Conservation (phyloP, 768 basidiomycete species). For the Termitomyces eurrhizus region DNA sequence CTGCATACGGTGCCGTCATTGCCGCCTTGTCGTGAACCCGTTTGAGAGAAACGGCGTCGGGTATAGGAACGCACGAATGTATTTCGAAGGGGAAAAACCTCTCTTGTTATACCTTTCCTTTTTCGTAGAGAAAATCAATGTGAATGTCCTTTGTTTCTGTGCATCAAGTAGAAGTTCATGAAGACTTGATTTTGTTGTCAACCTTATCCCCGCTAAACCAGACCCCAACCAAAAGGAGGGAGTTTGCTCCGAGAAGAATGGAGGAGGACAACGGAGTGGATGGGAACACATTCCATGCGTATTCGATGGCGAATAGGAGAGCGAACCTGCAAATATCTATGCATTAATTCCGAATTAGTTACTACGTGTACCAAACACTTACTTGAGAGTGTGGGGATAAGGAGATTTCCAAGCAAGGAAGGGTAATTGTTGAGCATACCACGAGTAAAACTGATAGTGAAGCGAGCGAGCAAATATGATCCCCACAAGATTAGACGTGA, state of each 20-base stretch:
- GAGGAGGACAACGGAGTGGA: slow-evolving; percentile 50
- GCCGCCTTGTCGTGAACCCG: slow-evolving; percentile 5
- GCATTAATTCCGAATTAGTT: slow-evolving; percentile 5
- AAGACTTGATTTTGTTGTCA: slow-evolving; percentile 11
- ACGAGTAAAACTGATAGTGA: slow-evolving; percentile 98
- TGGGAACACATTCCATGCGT: slow-evolving; percentile 86
- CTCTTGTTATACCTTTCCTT: not conserved
- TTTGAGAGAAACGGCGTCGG: not conserved
- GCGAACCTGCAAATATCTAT: slow-evolving; percentile 41
- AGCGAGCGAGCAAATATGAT: slow-evolving; percentile 90
- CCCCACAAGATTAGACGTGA: slow-evolving; percentile 90
- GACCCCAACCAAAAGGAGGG: slow-evolving; percentile 26
- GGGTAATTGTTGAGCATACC: slow-evolving; percentile 92
- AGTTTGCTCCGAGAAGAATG: slow-evolving; percentile 24
- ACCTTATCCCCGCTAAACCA: slow-evolving; percentile 24
- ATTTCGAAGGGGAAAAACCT: not conserved
- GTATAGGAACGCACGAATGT: not conserved
- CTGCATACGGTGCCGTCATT: slow-evolving; percentile 24
- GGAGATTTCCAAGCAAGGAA: slow-evolving; percentile 74
- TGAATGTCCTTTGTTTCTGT: not conserved
- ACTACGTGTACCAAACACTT: slow-evolving; percentile 17
- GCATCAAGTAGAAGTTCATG: not conserved
- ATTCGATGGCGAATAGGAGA: slow-evolving; percentile 66
- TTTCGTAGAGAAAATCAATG: not conserved
- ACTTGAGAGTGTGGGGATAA: slow-evolving; percentile 64